phyloP scores from a whole-genome alignment of 176 grass and related monocot genomes.

The Zea luxurians region DNA sequence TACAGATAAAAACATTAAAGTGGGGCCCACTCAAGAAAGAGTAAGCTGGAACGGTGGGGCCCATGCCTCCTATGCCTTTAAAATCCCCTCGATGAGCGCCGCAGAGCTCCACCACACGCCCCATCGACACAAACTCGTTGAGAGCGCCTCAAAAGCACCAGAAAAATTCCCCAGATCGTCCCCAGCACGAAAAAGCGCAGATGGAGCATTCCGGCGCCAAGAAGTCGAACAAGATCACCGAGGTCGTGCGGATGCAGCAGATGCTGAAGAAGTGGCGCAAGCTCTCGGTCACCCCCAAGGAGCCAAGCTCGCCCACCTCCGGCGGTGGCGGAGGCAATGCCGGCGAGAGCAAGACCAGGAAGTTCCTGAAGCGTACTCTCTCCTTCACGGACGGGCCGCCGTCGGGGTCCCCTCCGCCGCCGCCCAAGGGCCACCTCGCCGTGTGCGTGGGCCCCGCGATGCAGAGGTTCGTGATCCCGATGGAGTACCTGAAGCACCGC shows the following conservation, averaged over 20 bases:
- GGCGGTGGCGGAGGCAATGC: slow-evolving; percentile 21
- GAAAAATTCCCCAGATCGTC: not conserved
- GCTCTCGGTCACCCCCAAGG: slow-evolving; percentile 65
- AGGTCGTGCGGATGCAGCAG: slow-evolving; percentile 85
- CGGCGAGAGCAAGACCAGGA: slow-evolving; percentile 77
- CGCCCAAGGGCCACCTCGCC: slow-evolving; percentile 61
- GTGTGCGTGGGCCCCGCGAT: slow-evolving; percentile 59
- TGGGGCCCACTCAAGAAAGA: not conserved
- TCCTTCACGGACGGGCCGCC: slow-evolving; percentile 64
- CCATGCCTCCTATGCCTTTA: slow-evolving; percentile 27
- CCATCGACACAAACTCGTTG: slow-evolving; percentile 17
- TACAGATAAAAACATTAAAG: not conserved
- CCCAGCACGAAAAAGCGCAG: slow-evolving; percentile 1
- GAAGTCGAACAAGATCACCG: slow-evolving; percentile 94
- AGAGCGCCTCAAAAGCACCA: slow-evolving; percentile 2
- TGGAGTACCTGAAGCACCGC: slow-evolving; percentile 59
- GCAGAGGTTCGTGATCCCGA: slow-evolving; percentile 78
- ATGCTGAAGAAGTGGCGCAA: slow-evolving; percentile 99
- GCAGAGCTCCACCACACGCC: slow-evolving; percentile 28
- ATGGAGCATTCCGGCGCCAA: slow-evolving; percentile 54
- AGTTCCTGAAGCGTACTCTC: slow-evolving; percentile 86
- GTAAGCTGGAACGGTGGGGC: not conserved
- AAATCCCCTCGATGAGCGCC: slow-evolving; percentile 35
- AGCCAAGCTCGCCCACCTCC: not conserved
- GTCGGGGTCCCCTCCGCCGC: slow-evolving; percentile 18